Base-by-base conservation (phyloP, 805 yeast genomes). In the Yamadazyma laniorum region DNA sequence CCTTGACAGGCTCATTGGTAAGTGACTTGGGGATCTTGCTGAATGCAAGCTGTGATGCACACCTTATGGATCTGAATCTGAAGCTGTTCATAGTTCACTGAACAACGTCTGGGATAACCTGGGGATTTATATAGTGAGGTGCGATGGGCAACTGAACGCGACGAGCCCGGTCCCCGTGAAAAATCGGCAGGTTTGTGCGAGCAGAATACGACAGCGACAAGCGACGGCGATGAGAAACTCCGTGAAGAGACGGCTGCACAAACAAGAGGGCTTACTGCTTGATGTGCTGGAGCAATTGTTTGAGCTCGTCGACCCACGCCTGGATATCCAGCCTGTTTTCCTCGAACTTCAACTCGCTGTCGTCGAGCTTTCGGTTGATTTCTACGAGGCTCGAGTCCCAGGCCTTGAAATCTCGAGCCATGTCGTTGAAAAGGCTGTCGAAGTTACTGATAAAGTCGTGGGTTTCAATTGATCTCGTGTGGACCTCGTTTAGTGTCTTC, bases 1-100 rank as follows among this genome's bases (percentile, higher is more conserved):
- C 61, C 55, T 78, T 81, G 25, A 79, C 74, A 3, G 82, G 74
- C 58, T 85, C 91, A 52, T 85, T 85, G 13, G 59, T 65, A 36
- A 82, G 68, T 32, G 68, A 67, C n/a, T 71, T 67, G 15, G 90
- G 89, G 3, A 78, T 65, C 39, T 72, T 71, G 37, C 75, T 64
- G 43, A 60, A 67, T 6, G 84, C 72, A 18, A 84, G 61, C 52
- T 82, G 88, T 26, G 70, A 57, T 18, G 51, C 63, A 14, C 23
- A 30, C 43, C 58, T 32, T n/a, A 28, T 27, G 4, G 34, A 16
- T 23, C 28, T 26, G 27, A 13, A 6, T 23, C 32, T 29, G 4
- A 29, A 15, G 21, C 27, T 27, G 28, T 34, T 34, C 37, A 34
- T 34, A 7, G 6, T 26, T n/a, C 7, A 6, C 6, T 26, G 6